A percentile compares a stretch with the other conserved stretches of the same genome.
Evolutionary conservation across 306 rosid genomes (phyloP).

Genomic region (Rubus idaeus): DNA sequence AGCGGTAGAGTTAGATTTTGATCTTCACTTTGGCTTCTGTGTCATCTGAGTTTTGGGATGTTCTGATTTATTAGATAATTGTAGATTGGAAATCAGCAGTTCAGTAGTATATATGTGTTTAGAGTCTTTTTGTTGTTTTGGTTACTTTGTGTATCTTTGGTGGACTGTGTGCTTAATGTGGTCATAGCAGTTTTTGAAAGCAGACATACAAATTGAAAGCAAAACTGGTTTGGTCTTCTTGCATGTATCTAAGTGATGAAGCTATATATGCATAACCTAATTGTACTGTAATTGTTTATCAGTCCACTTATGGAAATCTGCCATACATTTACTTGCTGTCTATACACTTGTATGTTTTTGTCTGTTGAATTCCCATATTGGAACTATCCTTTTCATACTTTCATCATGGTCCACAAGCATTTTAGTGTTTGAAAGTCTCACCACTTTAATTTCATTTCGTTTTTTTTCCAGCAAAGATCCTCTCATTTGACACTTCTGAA

Average conservation of each 20-base stretch:
- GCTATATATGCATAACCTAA: background rate
- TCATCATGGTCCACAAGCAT: background rate
- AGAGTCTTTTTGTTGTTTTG: background rate
- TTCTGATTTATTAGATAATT: background rate
- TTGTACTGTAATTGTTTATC: background rate
- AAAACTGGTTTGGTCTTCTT: background rate
- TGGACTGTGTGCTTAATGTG: background rate
- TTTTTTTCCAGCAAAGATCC: background rate
- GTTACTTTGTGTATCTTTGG: background rate
- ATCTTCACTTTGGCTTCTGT: background rate
- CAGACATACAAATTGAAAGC: background rate
- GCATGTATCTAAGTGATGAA: background rate
- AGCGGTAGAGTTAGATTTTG: background rate
- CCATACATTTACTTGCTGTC: no score
- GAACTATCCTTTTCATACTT: background rate
- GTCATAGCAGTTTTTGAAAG: background rate
- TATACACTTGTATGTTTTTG: no score
- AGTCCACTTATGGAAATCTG: no score
- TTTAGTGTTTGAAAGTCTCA: background rate
- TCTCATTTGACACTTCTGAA: background rate
- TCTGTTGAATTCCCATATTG: background rate
- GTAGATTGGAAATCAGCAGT: constrained; percentile 5
- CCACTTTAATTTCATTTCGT: background rate
- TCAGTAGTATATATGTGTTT: background rate
- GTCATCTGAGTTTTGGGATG: background rate